Percentiles rank a stretch among this genome's conserved stretches.
Evolutionary conservation across 192 early-diverging fungal species (phyloP).

Genomic region (Diversispora eburnea): DNA sequence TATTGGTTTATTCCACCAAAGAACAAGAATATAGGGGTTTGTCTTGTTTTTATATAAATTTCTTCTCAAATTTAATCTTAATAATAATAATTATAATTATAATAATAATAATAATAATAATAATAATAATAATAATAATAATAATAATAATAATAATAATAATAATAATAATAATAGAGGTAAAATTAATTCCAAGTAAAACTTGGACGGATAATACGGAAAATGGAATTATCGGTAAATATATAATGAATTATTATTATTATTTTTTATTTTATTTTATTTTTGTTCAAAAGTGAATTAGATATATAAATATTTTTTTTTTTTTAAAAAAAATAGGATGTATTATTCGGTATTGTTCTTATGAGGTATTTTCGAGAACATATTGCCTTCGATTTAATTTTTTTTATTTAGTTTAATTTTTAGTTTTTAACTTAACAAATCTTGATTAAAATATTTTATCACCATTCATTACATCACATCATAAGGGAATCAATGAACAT

Average conservation of each 20-base stretch:
- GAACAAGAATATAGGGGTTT: conserved; percentile 51
- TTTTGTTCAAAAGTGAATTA: neutral
- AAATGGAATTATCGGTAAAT: conserved; percentile 42
- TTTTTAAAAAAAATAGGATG: conserved; percentile 41
- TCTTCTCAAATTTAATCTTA: neutral
- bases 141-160: neutral
- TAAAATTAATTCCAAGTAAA: conserved; percentile 34
- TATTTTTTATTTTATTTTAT: conserved; percentile 4
- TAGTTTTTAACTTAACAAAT: neutral
- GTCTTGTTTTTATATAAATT: neutral
- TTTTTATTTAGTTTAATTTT: neutral
- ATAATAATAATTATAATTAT: neutral
- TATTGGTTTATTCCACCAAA: conserved; percentile 59
- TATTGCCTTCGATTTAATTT: neutral
- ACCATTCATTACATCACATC: neutral
- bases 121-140: neutral
- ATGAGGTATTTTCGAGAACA: conserved; percentile 45
- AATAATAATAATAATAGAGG: conserved; percentile 24
- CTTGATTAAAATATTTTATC: neutral
- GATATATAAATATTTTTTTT: neutral
- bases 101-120: neutral
- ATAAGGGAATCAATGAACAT: conserved; percentile 46
- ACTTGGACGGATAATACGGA: conserved; percentile 33
- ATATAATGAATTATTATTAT: neutral
- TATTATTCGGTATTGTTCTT: conserved; percentile 66